Evolutionary conservation across 176 grass and related monocot species (phyloP), one percentile per base, ranked within the genome.

Genomic region (Aechmea fasciata): DNA sequence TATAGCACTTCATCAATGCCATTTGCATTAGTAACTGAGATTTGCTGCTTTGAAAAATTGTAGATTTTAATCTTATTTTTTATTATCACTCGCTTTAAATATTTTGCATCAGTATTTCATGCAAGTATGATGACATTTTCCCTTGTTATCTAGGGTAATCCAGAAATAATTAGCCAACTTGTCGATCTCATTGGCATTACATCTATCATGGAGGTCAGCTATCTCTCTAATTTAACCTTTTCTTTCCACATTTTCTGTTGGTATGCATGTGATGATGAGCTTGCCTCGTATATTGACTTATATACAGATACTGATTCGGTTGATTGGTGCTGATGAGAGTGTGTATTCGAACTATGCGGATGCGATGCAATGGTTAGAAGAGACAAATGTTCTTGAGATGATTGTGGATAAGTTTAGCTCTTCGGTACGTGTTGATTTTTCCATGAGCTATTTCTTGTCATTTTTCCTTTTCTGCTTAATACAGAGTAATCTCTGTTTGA

Each of bases 121-220:
- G 51, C 17, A 77, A 8, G 54, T 86, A 53, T 84, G 22, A 73
- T 61, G 55, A 2, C 55, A 61, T 61, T 61, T 19, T 61, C 20
- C 15, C 17, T 61, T 15, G 17, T 89, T 61, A 49, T 83, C 65
- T 82, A 96, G 93, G 74, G 77, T 23, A 85, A 90, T 81, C 93
- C 78, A 69, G 86, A 90, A 79, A 85, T 96, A 70, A 77, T 96
- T 65, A 73, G 67, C 61, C 93, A 92, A 72, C 86, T 96, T 66
- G 83, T 90, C 50, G 88, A 96, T 78, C 88, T 96, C 64, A 92
- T 96, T 74, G 93, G 93, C 13, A 92, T 92, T 70, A 96, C 93
- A 76, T 96, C 93, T 73, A 89, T 96, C n/a, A 96, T 96, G 93
- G 93, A 96, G 88, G 93, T 96, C 50, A 77, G 76, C 15, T 68